Percentiles rank a stretch among this genome's conserved stretches.
phyloP scores from a whole-genome alignment of 2,329 filamentous ascomycete species.

The Kalmusia sp. region DNA sequence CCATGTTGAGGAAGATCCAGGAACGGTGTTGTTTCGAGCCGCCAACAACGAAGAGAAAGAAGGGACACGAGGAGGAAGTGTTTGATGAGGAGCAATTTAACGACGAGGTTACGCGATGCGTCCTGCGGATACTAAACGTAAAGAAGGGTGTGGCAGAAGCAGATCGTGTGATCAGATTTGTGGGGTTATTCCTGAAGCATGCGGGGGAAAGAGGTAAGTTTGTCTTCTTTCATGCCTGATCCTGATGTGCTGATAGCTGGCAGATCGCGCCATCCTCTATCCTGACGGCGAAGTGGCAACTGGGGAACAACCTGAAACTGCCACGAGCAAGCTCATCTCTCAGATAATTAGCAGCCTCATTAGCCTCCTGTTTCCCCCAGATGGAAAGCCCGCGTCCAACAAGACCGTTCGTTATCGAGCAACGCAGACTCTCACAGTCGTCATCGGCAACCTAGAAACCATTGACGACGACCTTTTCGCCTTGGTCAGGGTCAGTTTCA shows the following conservation, averaged over 20 bases:
- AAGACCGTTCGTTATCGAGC: constrained; percentile 90
- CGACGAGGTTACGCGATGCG: constrained; percentile 80
- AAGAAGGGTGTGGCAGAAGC: constrained; percentile 92
- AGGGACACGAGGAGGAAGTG: constrained; percentile 61
- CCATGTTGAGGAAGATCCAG: constrained; percentile 88
- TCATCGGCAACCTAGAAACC: constrained; percentile 89
- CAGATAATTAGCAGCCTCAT: constrained; percentile 76
- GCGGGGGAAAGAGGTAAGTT: constrained; percentile 64
- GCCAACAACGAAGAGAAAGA: constrained; percentile 54
- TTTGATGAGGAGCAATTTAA: constrained; percentile 90
- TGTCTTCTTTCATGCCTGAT: neutral
- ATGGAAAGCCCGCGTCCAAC: constrained; percentile 72
- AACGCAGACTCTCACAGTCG: constrained; percentile 87
- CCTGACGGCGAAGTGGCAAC: constrained; percentile 70
- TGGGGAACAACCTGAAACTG: constrained; percentile 80
- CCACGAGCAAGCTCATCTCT: constrained; percentile 78
- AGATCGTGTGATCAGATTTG: constrained; percentile 83
- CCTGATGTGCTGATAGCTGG: constrained; percentile 15
- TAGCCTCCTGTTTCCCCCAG: constrained; percentile 64
- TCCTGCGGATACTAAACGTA: constrained; percentile 81
- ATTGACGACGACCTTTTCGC: constrained; percentile 93
- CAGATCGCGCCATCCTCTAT: constrained; percentile 41
- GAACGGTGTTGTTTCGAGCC: constrained; percentile 75
- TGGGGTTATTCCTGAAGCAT: constrained; percentile 84
- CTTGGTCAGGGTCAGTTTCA: constrained; percentile 76